Evolutionary conservation across 192 early-diverging fungal genomes (phyloP).

Genomic region (Geranomyces variabilis): DNA sequence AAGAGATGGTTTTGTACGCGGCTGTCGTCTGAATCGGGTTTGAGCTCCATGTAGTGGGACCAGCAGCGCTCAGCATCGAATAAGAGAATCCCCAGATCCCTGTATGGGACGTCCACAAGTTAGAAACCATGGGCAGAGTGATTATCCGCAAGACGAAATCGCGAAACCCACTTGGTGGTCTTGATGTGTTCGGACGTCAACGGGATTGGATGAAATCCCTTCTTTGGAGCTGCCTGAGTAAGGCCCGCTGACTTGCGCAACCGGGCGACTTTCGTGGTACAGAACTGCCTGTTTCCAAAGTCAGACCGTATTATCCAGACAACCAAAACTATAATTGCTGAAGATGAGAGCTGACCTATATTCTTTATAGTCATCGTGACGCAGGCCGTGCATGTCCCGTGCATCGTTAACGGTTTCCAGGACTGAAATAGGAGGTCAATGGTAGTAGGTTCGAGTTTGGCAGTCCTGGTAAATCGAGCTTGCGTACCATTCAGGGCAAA

Average conservation of each 20-base stretch:
- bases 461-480: too few relatives aligned
- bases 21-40: constrained; percentile 63
- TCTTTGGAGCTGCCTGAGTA: constrained; percentile 45
- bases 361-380: constrained; percentile 79
- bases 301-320: background rate
- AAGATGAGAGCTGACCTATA: constrained; percentile 54
- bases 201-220: constrained; percentile 49
- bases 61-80: constrained; percentile 77
- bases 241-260: constrained; percentile 60
- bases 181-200: constrained; percentile 48
- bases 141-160: too few relatives aligned
- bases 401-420: constrained; percentile 55
- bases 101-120: constrained; percentile 21
- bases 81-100: constrained; percentile 64
- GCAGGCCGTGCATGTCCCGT: constrained; percentile 74
- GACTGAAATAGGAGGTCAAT: constrained; percentile 15
- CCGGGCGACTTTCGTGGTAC: constrained; percentile 63
- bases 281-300: constrained; percentile 58
- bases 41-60: constrained; percentile 80
- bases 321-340: background rate
- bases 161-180: constrained; percentile 43
- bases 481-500: too few relatives aligned
- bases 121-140: too few relatives aligned
- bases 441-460: too few relatives aligned
- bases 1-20: constrained; percentile 70